A percentile compares a stretch with the other conserved stretches of the same genome.
Conservation (phyloP, 2,329 filamentous ascomycete genomes). For the Epichloe uncinata region DNA sequence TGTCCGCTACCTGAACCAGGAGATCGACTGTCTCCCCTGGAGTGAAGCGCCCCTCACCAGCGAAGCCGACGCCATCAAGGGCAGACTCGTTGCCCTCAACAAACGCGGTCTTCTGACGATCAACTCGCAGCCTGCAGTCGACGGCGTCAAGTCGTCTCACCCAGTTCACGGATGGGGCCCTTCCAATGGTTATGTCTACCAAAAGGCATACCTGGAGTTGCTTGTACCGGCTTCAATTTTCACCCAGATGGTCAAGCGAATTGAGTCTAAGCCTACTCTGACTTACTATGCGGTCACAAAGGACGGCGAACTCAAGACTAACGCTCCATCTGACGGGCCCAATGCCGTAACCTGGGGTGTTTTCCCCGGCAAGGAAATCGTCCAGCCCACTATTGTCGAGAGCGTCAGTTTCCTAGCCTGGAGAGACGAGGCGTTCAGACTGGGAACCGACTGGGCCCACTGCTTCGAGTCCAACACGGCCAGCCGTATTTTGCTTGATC, state of each 20-base stretch:
- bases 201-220: slow-evolving; percentile 93
- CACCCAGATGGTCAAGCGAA: slow-evolving; percentile 60
- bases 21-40: slow-evolving; percentile 79
- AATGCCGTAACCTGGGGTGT: slow-evolving; percentile 99
- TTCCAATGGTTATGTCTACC: slow-evolving; percentile 89
- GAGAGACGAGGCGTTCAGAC: slow-evolving; percentile 93
- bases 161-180: slow-evolving; percentile 90
- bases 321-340: slow-evolving; percentile 71
- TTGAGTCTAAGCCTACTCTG: slow-evolving; percentile 65
- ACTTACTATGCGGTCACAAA: slow-evolving; percentile 93
- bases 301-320: slow-evolving; percentile 67
- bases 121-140: slow-evolving; percentile 92
- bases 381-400: slow-evolving; percentile 99
- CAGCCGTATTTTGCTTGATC: slow-evolving; percentile 66
- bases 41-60: slow-evolving; percentile 76
- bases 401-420: slow-evolving; percentile 94
- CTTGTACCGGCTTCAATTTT: slow-evolving; percentile 73
- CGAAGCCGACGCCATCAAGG: slow-evolving; percentile 67
- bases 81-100: slow-evolving; percentile 71
- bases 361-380: slow-evolving; percentile 93
- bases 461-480: slow-evolving; percentile 69
- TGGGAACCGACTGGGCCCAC: slow-evolving; percentile 87
- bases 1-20: slow-evolving; percentile 68
- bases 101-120: slow-evolving; percentile 79
- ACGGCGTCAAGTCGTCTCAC: slow-evolving; percentile 79